phyloP scores from a whole-genome alignment of 163 green algal species.

The Scenedesmus sp. region DNA sequence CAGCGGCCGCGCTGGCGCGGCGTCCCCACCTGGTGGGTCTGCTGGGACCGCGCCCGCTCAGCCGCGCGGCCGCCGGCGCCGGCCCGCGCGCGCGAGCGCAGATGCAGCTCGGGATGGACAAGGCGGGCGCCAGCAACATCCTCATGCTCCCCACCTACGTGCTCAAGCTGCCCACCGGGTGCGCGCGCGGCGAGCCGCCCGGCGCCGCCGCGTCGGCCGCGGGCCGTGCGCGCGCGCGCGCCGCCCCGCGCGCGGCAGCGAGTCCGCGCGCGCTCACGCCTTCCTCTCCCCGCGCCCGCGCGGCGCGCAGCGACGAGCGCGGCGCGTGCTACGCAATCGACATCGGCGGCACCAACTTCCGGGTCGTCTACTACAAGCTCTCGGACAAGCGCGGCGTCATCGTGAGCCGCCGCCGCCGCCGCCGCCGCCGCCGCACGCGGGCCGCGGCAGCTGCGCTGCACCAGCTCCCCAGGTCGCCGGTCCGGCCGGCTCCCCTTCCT shows the following conservation, averaged over 20 bases:
- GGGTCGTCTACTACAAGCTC: constrained; percentile 76
- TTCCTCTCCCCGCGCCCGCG: no score
- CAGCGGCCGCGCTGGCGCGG: no score
- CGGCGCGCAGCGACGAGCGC: constrained; percentile 61
- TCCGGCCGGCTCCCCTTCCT: not conserved
- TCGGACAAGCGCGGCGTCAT: constrained; percentile 52
- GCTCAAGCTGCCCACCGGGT: constrained; percentile 76
- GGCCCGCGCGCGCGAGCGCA: no score
- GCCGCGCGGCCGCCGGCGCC: no score
- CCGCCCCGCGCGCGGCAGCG: no score
- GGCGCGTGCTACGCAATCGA: constrained; percentile 80
- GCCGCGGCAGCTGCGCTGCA: not conserved
- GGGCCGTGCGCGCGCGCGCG: no score
- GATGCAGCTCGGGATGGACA: constrained; percentile 65
- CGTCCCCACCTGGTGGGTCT: no score
- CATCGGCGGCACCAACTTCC: constrained; percentile 94
- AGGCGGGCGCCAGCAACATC: constrained; percentile 53
- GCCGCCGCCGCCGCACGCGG: not conserved
- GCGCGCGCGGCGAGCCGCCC: no score
- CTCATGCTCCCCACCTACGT: constrained; percentile 86
- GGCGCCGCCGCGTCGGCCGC: no score
- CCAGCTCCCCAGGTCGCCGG: not conserved
- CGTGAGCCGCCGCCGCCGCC: constrained; percentile 35
- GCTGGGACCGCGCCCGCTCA: no score
- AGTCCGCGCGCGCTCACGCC: no score